Evolutionary conservation across 495 filamentous ascomycete genomes (phyloP).

Genomic region (Cryomyces minteri): DNA sequence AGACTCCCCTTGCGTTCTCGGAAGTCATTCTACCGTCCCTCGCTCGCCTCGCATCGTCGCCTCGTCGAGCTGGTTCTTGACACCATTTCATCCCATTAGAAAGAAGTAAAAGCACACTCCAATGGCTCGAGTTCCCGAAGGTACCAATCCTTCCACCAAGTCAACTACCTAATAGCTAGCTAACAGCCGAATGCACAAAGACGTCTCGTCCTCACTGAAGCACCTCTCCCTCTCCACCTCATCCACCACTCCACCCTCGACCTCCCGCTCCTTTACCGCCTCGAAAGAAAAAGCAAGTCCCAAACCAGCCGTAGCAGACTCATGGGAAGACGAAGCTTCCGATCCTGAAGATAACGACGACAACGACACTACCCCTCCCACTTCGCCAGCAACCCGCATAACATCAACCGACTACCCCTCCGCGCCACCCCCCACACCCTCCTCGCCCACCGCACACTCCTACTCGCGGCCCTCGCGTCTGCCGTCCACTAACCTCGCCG

Average conservation of each 20-base stretch:
- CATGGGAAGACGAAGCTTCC: constrained; percentile 66
- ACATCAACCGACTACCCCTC: constrained; percentile 6
- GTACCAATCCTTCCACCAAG: no score
- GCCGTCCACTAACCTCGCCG: background rate
- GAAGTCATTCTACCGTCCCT: no score
- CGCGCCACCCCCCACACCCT: constrained; percentile 19
- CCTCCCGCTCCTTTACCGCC: constrained; percentile 18
- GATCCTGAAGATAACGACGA: constrained; percentile 8
- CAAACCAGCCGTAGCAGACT: constrained; percentile 44
- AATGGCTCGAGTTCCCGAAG: no score
- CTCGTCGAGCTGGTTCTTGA: no score
- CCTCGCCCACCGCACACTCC: constrained; percentile 17
- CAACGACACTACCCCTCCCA: constrained; percentile 29
- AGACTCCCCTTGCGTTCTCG: no score
- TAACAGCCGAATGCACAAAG: background rate
- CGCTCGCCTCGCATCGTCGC: no score
- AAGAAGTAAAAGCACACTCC: no score
- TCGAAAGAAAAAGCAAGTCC: constrained; percentile 12
- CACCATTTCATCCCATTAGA: no score
- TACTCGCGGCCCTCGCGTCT: background rate
- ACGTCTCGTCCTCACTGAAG: constrained; percentile 4
- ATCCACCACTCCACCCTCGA: constrained; percentile 8
- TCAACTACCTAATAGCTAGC: background rate
- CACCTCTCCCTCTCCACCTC: constrained; percentile 8
- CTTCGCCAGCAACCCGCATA: background rate